A percentile compares a stretch with the other conserved stretches of the same genome.
Evolutionary conservation across 139 green algal genomes (phyloP).

Genomic region (Chlamydomonas asymmetrica): DNA sequence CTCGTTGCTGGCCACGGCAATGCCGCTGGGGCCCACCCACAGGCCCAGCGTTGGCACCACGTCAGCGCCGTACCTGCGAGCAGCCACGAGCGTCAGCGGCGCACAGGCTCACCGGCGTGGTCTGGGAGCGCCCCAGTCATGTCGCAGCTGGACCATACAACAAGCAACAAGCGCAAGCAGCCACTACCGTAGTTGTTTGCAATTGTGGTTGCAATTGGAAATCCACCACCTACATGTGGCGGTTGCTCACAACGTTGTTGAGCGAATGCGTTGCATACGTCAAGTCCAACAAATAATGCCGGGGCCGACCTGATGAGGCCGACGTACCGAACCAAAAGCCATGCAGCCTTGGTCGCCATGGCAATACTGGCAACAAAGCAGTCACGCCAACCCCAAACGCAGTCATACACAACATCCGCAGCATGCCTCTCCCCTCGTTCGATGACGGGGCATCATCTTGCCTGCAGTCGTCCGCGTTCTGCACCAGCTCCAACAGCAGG

Average conservation of each 20-base stretch:
- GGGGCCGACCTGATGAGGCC: background rate
- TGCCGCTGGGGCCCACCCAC: constrained; percentile 4
- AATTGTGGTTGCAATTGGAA: background rate
- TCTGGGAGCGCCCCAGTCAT: background rate
- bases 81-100: background rate
- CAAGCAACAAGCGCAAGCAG: background rate
- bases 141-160: background rate
- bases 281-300: no score
- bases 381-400: background rate
- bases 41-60: constrained; percentile 24
- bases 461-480: constrained; percentile 45
- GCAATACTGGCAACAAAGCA: background rate
- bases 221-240: no score
- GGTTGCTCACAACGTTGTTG: no score
- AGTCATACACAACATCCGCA: background rate
- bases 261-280: no score
- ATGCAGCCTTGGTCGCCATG: background rate
- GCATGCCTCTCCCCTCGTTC: background rate
- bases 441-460: background rate
- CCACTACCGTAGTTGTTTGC: background rate
- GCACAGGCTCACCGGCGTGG: background rate
- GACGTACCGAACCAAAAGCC: background rate
- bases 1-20: constrained; percentile 28
- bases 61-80: background rate
- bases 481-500: constrained; percentile 40